Evolutionary conservation across 768 basidiomycete species (phyloP), one percentile per base, ranked within the genome.

Genomic region (Asterophora lycoperdoides): DNA sequence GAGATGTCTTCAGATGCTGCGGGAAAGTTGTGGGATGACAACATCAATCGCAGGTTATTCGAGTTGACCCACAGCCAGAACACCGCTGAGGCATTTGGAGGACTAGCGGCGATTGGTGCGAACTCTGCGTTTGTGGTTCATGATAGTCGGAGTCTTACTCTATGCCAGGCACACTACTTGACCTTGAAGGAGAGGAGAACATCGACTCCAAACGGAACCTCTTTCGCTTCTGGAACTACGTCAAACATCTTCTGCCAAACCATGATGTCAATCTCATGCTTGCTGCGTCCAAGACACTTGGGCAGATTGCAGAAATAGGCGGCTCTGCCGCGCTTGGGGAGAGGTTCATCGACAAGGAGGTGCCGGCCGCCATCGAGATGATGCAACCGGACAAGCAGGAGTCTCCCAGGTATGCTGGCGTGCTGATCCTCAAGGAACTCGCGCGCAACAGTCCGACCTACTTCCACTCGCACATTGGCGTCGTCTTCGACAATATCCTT

Each of bases 221-320:
- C 33, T 93, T 88, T 67, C 81, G 89, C 43, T 85, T 94, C 64
- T 91, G 86, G 71, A 90, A 91, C 68, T 94, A 96, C 69, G 86
- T 96, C 67, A 91, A 93, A 63, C 83, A 89, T 35, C 78, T 95
- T n/a, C 77, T 96, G 15, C 92, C 92, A 4, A 90, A 90, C 61
- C 78, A 84, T 44, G 95, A 97, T 64, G 81, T 92, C 60, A 87
- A 89, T 64, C 83, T 99, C 62, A 97, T 97, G 93, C 78, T 93
- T 30, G 81, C 87, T 8, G 92, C 93, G 1, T 92, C 93, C n/a
- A 89, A 93, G 64, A 92, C 90, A 0, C 78, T 93, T 23, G 93
- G 93, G 0, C 78, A 83, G 59, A 94, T 95, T 60, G 88, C 88
- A 28, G 79, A 84, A 49, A 84, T 90, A 20, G 89, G 89, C 17